Conservation (phyloP, 306 rosid species). For the Carpinus fangiana region DNA sequence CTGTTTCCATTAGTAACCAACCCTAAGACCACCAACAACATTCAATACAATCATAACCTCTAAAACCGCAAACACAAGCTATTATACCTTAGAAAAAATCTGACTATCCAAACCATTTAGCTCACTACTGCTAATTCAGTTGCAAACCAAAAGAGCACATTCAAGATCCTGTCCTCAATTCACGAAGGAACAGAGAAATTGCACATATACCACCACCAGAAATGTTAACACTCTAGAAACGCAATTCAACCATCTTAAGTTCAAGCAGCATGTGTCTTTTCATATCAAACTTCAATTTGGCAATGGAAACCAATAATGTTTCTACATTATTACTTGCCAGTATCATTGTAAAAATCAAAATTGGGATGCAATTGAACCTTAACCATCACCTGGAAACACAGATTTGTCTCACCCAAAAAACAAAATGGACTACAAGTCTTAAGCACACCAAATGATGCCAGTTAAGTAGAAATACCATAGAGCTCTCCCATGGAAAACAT, state of each 20-base stretch:
- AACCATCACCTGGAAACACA: constrained; percentile 3
- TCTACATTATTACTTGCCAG: background rate
- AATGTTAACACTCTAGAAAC: constrained; percentile 19
- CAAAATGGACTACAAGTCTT: background rate
- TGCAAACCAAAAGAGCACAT: constrained; percentile 15
- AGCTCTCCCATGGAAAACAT: background rate
- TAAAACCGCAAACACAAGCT: background rate
- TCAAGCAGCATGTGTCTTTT: constrained; percentile 5
- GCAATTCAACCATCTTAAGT: constrained; percentile 23
- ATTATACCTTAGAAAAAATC: background rate
- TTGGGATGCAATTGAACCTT: constrained; percentile 2
- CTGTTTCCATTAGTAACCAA: background rate
- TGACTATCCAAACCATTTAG: background rate
- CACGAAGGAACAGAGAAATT: background rate
- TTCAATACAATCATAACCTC: background rate
- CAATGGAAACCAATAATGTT: constrained; percentile 4
- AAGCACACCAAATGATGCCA: background rate
- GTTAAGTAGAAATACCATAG: background rate
- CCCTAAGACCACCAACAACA: background rate
- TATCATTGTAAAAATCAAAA: background rate
- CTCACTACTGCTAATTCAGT: constrained; percentile 24
- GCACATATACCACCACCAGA: constrained; percentile 13
- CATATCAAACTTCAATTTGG: background rate
- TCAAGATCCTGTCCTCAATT: constrained; percentile 6
- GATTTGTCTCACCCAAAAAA: constrained; percentile 3